Base-by-base conservation (phyloP, 192 early-diverging fungal genomes). In the Entophlyctis luteolus region DNA sequence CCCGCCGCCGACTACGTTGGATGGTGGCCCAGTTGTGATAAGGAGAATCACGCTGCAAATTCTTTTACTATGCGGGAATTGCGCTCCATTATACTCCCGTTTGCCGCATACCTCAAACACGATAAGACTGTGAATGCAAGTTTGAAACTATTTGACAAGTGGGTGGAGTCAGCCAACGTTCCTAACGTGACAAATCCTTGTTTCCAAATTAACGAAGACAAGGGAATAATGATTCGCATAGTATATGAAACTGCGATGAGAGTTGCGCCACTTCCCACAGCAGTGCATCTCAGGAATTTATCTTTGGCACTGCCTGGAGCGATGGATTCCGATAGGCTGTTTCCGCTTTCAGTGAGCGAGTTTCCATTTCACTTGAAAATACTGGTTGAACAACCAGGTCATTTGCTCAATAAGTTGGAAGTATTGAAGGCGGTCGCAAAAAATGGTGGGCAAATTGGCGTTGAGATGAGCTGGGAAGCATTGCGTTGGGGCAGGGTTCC, bases 141-240 rank as follows among this genome's bases (percentile, higher is more conserved):
- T 25, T 45, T 42, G 1, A 45, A 60, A 8, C 6, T 18, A 32
- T 60, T 60, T 60, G 37, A 20, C 3, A 45, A 45, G 4, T 60
- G 58, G 58, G 1, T 36, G 20, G 29, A 36, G 32, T n/a, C 34
- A 28, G 35, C 31, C n/a, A 8, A 34, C 31, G 18, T 14, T 35
- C 37, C 34, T 5, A 20, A 16, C 39, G 31, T 36, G 18, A 36
- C 10, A 42, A 38, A 37, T 10, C 18, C 38, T 1, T 45, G 34
- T 42, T 60, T 60, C 38, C 58, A 60, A 18, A 32, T 60, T 18
- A 20, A 31, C 27, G 58, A 60, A 46, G 58, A 60, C 8, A 12
- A 36, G 3, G 3, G 2, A 18, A 20, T 60, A 14, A 10, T 60
- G 12, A 18, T 20, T 8, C 37, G 25, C 22, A 22, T 60, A 14